Conservation (phyloP, 345 rosid genomes). For the Hypericum perforatum region DNA sequence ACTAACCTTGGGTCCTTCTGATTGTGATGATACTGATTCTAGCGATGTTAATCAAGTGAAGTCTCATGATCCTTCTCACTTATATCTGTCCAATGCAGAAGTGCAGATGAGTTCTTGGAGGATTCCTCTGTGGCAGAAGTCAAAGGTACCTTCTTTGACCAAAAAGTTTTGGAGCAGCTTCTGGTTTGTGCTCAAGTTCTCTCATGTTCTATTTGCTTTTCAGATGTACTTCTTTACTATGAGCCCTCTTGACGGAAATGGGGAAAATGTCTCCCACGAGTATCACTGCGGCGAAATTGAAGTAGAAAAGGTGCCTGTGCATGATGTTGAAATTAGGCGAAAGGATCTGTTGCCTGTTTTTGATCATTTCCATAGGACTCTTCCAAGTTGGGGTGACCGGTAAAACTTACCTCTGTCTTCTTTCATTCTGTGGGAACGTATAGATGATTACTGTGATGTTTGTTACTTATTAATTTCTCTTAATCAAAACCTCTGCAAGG, state of each 20-base stretch:
- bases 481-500: too few relatives aligned
- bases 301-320: slow-evolving; percentile 52
- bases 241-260: slow-evolving; percentile 22
- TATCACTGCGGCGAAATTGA: slow-evolving; percentile 51
- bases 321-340: slow-evolving; percentile 66
- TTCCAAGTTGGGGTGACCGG: slow-evolving; percentile 51
- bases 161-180: slow-evolving; percentile 1
- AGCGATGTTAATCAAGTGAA: slow-evolving; percentile 29
- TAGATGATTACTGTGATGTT: too few relatives aligned
- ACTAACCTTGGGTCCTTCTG: slow-evolving; percentile 34
- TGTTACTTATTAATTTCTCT: too few relatives aligned
- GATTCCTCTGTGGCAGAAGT: slow-evolving; percentile 74
- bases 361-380: slow-evolving; percentile 54
- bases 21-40: slow-evolving; percentile 38
- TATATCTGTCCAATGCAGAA: slow-evolving; percentile 85
- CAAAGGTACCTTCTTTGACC: slow-evolving; percentile 39
- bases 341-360: slow-evolving; percentile 79
- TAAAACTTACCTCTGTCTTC: slow-evolving; percentile 11
- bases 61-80: slow-evolving; percentile 51
- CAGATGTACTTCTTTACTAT: slow-evolving; percentile 66
- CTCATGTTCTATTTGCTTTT: slow-evolving; percentile 10
- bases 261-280: slow-evolving; percentile 21
- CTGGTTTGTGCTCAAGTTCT: not conserved
- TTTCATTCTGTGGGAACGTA: not conserved
- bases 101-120: slow-evolving; percentile 73